These are phyloP conservation scores for Prunus mume DNA, from an alignment of 306 rosid genomes.

Conservation along the genomic window DNA sequence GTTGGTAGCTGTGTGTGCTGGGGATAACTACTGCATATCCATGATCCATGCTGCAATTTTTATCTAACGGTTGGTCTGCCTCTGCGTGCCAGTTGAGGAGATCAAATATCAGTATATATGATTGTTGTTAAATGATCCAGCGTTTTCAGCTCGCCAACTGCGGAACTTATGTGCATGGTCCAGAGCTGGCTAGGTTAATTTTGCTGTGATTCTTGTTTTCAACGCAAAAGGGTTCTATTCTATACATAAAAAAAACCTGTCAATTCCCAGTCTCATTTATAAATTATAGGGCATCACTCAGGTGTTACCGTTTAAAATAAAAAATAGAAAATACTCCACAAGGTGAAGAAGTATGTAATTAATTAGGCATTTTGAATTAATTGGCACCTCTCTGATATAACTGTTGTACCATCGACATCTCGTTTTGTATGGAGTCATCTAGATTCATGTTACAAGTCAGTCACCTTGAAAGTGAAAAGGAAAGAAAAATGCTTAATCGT, in stretches of 20 bases:
- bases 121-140: neutral
- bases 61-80: neutral
- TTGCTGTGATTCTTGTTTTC: neutral
- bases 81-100: neutral
- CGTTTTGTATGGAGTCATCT: neutral
- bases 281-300: neutral
- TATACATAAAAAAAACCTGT: neutral
- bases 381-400: neutral
- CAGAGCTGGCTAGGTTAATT: neutral
- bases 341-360: neutral
- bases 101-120: neutral
- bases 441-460: no score
- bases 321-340: neutral
- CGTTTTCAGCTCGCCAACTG: slow-evolving; percentile 5
- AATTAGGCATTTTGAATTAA: neutral
- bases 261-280: neutral
- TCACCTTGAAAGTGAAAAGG: no score
- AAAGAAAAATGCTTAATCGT: neutral
- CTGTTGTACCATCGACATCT: neutral
- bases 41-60: slow-evolving; percentile 9
- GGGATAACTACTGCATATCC: slow-evolving; percentile 1
- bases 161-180: neutral
- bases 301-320: neutral
- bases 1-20: slow-evolving; percentile 21
- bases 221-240: neutral